Percentiles rank a stretch among this genome's conserved stretches.
Evolutionary conservation across 768 basidiomycete genomes (phyloP).

Genomic region (Butyriboletus loyo): DNA sequence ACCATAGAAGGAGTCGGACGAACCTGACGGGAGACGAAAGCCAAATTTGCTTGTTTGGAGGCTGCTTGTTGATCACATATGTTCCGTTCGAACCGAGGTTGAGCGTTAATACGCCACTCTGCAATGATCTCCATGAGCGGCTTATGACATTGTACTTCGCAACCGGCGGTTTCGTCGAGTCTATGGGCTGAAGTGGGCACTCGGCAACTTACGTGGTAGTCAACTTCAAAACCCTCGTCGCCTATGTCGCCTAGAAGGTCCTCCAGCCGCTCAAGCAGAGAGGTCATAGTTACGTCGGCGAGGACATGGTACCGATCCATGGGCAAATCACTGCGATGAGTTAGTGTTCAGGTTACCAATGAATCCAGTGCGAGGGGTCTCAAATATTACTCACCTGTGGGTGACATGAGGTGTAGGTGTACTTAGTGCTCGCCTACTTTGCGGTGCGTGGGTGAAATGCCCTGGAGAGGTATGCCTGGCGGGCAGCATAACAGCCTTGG

Average conservation of each 20-base stretch:
- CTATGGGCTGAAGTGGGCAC: background rate
- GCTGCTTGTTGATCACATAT: slow-evolving; percentile 97
- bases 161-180: background rate
- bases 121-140: slow-evolving; percentile 14
- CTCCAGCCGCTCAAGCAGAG: slow-evolving; percentile 72
- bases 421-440: slow-evolving; percentile 25
- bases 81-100: slow-evolving; percentile 73
- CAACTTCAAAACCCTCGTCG: slow-evolving; percentile 69
- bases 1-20: slow-evolving; percentile 13
- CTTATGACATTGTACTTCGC: background rate
- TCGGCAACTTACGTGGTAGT: slow-evolving; percentile 70
- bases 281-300: slow-evolving; percentile 77
- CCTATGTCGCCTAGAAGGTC: slow-evolving; percentile 58
- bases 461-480: background rate
- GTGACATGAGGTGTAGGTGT: slow-evolving; percentile 60
- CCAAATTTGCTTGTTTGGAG: slow-evolving; percentile 97
- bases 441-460: background rate
- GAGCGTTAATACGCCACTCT: slow-evolving; percentile 92
- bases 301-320: slow-evolving; percentile 65
- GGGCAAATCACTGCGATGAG: slow-evolving; percentile 44
- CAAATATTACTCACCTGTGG: slow-evolving; percentile 42
- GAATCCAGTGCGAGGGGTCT: background rate
- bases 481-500: background rate
- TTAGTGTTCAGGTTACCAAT: background rate
- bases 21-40: slow-evolving; percentile 86